Evolutionary conservation across 805 yeast species (phyloP), one percentile per base, ranked within the genome.

Genomic region (Candida orba): DNA sequence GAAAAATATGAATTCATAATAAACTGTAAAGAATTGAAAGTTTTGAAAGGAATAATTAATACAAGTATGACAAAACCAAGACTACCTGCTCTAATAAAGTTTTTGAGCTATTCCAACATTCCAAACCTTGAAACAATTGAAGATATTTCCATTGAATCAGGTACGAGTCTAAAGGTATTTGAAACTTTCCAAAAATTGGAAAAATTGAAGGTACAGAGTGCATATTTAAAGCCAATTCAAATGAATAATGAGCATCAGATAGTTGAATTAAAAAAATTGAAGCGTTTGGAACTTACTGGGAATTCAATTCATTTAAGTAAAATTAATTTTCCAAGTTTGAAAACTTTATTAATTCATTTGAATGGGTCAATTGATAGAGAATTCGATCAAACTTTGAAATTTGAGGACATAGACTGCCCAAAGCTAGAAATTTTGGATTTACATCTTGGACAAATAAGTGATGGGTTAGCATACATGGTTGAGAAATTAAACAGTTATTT

Each of bases 121-220:
- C 59, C 59, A 5, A 50, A 52, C 20, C 34, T 56, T 6, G 39
- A 22, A 24, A 29, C 39, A 9, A 43, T 56, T 6, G 40, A 39
- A 6, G 56, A 51, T 4, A 43, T 55, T 13, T 52, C 59, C 1
- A 50, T 56, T 15, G 57, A 55, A 32, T 49, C 52, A 35, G 60
- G 59, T 1, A 3, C 42, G 1, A 39, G 44, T 13, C 34, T 56
- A 13, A 37, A 49, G 31, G 40, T 55, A 17, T 56, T 56, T 47
- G 53, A 49, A 18, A 41, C 36, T 13, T 56, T 49, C 27, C 17
- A 29, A 7, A 36, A 44, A 12, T 38, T 56, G 34, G 44, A 49
- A 14, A 32, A 25, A 2, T 33, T 56, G 15, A 42, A 46, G 12
- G 34, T 56, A 32, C 52, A 56, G 35, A 49, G 54, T 22, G 54